Evolutionary conservation across 23 red algal species (phyloP), one percentile per base, ranked within the genome.

Genomic region (Gracilaria gracilis): DNA sequence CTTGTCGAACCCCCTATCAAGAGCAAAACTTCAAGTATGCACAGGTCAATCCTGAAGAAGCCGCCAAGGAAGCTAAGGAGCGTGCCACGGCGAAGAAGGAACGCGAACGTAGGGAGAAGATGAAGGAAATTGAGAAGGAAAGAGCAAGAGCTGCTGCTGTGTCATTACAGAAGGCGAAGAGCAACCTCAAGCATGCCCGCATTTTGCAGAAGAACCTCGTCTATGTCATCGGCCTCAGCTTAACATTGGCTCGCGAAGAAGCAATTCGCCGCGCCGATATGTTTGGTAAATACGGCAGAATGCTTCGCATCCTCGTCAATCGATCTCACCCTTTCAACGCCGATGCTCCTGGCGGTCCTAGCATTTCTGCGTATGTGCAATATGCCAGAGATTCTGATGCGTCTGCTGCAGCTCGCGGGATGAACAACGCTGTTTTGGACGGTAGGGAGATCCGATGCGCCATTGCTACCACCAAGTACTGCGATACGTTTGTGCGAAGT

Each of bases 1-100:
- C 93, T 46, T 99, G 97, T 75, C 97, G 97, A 37, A 99, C 97
- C 38, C 97, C 94, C 9, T 99, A 99, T 61, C 80, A 91, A 37
- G 97, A 99, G 87, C 80, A 96, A 21, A 95, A 96, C 67, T 99
- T 99, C 84, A 82, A 86, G 32, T 81, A 94, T 17, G 81, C 51
- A 25, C 34, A 99, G 34, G 81, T 99, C 34, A 93, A 93, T 87
- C 77, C 91, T 27, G 90, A 94, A 61, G 79, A 67, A 48, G 85
- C 91, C 9, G 85, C 90, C 27, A 82, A 94, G 59, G 75, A 85
- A 65, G 88, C 83, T 0, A 92, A 93, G n/a, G 85, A 88, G 82
- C 84, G 93, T 34, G 89, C 85, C n/a, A 84, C 91, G 57, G 93
- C 89, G 19, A 96, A 93, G 75, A 88, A 93, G 66, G 83, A 87